Base-by-base conservation (phyloP, 768 basidiomycete genomes). In the Agrocybe praecox region DNA sequence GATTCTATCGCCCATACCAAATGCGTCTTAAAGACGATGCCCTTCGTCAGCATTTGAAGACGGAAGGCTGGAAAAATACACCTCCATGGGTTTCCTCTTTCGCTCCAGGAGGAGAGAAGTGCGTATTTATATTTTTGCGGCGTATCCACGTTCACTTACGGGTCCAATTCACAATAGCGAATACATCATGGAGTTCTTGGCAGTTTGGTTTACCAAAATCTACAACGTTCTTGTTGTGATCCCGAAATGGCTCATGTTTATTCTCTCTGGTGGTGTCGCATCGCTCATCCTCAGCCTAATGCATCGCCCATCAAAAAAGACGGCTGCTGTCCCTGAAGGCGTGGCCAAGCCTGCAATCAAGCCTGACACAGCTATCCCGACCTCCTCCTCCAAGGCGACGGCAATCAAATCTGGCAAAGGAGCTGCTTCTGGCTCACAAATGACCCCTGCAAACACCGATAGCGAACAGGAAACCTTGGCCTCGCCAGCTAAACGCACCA, bases 61-160 rank as follows among this genome's bases (percentile, higher is more conserved):
- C 81, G 11, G 87, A 90, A 56, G 79, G 69, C 18, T 95, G 86
- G 83, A 76, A 77, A 54, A 65, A 75, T 2, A 82, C 82, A n/a
- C 76, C 82, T 7, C 83, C 86, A 2, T 96, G 94, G 94, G 72
- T 73, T 15, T 76, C 85, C 11, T 65, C 75, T 32, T 96, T 83
- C 62, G 83, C 84, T 9, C 94, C 94, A 8, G 92, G 92, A 36
- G 93, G 94, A 40, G 78, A 78, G 53, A 80, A 86, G 93, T 91
- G 65, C 24, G 66, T 55, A 15, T 15, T 19, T 53, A 17, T 32
- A 43, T 34, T 23, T 43, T 14, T 23, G 17, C 46, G 18, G 32
- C 23, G 7, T 33, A 40, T 19, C 22, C 48, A 17, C 22, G 46
- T 43, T 18, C 40, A 33, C 42, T 18, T 11, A 24, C 4, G 56